A percentile compares a stretch with the other conserved stretches of the same genome.
Conservation (phyloP, 73 alveolate species). For the Effrenium voratum region DNA sequence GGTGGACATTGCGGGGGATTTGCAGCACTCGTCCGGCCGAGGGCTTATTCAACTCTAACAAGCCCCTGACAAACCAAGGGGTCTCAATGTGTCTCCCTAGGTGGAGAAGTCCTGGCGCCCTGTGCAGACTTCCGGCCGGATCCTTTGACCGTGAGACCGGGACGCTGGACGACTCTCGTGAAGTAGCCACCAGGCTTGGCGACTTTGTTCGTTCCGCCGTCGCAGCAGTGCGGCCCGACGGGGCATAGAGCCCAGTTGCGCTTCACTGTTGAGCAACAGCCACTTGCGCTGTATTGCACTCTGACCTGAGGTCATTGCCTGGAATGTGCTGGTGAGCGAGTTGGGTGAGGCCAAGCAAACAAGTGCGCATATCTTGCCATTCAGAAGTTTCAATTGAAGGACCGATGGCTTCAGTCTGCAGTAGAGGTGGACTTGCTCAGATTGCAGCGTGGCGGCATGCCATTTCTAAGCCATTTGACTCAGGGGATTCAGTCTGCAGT, state of each 20-base stretch:
- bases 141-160: neutral
- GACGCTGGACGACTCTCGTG: neutral
- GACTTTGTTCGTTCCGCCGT: conserved; percentile 9
- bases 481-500: neutral
- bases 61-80: neutral
- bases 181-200: neutral
- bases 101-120: conserved; percentile 50
- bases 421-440: too few relatives aligned
- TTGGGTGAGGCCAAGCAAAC: neutral
- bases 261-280: too few relatives aligned
- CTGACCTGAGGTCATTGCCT: conserved; percentile 1
- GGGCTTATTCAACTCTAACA: neutral
- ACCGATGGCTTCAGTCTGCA: conserved; percentile 14
- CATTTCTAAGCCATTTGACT: too few relatives aligned
- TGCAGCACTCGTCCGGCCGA: conserved; percentile 4
- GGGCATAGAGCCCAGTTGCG: neutral
- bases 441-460: too few relatives aligned
- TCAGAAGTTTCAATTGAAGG: neutral
- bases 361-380: neutral
- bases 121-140: neutral
- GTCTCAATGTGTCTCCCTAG: neutral
- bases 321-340: conserved; percentile 56
- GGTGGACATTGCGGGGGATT: conserved; percentile 31
- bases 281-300: too few relatives aligned
- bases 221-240: neutral